Conservation (phyloP, 2,329 filamentous ascomycete species). For the Aaosphaeria pasadenensis region DNA sequence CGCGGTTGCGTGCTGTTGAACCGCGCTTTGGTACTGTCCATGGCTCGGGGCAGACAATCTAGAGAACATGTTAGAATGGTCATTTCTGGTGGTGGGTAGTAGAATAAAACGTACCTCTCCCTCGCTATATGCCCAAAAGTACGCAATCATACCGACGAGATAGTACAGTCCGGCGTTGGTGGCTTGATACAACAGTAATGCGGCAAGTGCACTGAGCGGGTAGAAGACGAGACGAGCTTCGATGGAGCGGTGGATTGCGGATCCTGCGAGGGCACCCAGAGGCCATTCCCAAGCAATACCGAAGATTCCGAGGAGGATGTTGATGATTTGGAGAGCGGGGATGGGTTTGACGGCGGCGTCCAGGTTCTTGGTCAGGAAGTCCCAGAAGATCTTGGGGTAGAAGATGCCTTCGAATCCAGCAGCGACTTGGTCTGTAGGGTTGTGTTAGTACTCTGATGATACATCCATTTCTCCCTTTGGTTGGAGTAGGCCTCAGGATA, state of each 20-base stretch:
- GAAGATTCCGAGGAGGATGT: conserved; percentile 75
- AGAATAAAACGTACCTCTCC: conserved; percentile 70
- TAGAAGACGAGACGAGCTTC: conserved; percentile 80
- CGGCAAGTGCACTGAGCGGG: conserved; percentile 71
- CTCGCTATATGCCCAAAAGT: conserved; percentile 97
- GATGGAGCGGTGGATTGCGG: conserved; percentile 78
- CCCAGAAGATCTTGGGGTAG: conserved; percentile 99
- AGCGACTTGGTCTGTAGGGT: conserved; percentile 71
- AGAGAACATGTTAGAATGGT: conserved; percentile 9
- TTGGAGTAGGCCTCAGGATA: neutral
- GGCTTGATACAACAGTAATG: conserved; percentile 82
- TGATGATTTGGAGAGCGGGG: conserved; percentile 87
- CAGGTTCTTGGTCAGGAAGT: conserved; percentile 88
- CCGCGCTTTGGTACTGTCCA: conserved; percentile 50
- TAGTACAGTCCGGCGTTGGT: conserved; percentile 94
- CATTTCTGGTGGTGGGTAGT: neutral
- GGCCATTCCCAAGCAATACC: conserved; percentile 92
- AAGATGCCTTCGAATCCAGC: conserved; percentile 86
- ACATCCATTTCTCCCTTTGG: neutral
- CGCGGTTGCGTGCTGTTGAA: conserved; percentile 13
- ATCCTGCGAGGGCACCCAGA: conserved; percentile 69
- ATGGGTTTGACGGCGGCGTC: conserved; percentile 81
- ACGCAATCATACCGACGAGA: conserved; percentile 76
- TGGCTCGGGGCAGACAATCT: conserved; percentile 49
- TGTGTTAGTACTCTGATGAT: conserved; percentile 1